Percentiles rank a stretch among this genome's conserved stretches.
phyloP scores from a whole-genome alignment of 345 rosid species.

The Citrus cavaleriei region DNA sequence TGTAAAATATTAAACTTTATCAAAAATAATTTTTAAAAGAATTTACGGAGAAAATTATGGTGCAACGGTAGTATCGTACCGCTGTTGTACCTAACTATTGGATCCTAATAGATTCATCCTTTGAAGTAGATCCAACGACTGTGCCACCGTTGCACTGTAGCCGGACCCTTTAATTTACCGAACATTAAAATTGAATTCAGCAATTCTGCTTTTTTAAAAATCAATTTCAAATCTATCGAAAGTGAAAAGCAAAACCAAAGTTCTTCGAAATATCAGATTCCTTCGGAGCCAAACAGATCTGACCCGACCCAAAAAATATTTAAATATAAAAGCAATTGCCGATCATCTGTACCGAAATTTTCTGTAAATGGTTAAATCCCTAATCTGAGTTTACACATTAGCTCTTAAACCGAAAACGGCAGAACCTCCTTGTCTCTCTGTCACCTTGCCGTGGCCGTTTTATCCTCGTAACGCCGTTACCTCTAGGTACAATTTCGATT shows the following conservation, averaged over 20 bases:
- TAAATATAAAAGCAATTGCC: not conserved
- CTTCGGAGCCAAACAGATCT: not conserved
- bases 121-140: accelerated
- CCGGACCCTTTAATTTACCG: no score
- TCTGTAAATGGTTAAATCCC: not conserved
- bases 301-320: not conserved
- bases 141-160: accelerated
- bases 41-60: no score
- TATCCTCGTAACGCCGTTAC: not conserved
- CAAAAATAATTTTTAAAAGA: no score
- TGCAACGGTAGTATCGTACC: no score
- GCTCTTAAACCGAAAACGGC: not conserved
- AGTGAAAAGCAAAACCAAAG: not conserved
- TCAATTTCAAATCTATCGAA: no score
- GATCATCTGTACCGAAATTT: not conserved
- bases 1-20: no score
- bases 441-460: not conserved
- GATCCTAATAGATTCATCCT: accelerated
- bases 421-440: not conserved
- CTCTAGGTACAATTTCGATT: not conserved
- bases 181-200: no score
- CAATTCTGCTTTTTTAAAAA: no score
- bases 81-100: accelerated
- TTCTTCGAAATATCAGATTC: not conserved
- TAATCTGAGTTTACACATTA: not conserved